Conservation (phyloP, 805 yeast species). For the Myxozyma mucilagina region DNA sequence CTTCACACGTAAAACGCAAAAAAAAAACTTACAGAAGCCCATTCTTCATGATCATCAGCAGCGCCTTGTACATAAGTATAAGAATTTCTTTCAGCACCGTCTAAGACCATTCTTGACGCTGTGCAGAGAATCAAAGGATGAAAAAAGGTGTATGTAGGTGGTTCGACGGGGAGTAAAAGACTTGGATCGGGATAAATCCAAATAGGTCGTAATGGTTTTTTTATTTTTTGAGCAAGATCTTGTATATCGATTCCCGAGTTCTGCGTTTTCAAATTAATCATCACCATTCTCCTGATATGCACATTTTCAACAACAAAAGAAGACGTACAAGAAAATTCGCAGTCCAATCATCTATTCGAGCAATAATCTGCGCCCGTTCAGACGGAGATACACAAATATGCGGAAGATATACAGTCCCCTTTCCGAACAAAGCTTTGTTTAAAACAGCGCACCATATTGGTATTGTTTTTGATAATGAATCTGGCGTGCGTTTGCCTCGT, state of each 20-base stretch:
- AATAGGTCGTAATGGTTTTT: conserved; percentile 60
- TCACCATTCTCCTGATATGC: not conserved
- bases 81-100: conserved; percentile 53
- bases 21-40: conserved; percentile 50
- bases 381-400: conserved; percentile 58
- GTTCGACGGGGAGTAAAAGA: conserved; percentile 40
- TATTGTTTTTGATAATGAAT: conserved; percentile 79
- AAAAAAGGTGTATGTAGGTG: conserved; percentile 42
- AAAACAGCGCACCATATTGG: conserved; percentile 91
- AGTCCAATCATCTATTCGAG: conserved; percentile 52
- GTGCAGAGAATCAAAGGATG: conserved; percentile 56
- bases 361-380: conserved; percentile 55
- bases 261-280: conserved; percentile 1
- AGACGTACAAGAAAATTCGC: conserved; percentile 45
- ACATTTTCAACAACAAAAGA: not conserved
- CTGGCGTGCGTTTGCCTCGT: conserved; percentile 82
- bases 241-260: conserved; percentile 43
- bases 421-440: conserved; percentile 53
- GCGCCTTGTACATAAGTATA: conserved; percentile 84
- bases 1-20: not conserved
- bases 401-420: conserved; percentile 39
- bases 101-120: conserved; percentile 62
- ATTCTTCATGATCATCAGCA: conserved; percentile 89
- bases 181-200: conserved; percentile 64
- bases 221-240: conserved; percentile 41